These are phyloP conservation scores for Penicillium brasilianum DNA, from an alignment of 2,329 filamentous ascomycete genomes.

Conservation along the genomic window DNA sequence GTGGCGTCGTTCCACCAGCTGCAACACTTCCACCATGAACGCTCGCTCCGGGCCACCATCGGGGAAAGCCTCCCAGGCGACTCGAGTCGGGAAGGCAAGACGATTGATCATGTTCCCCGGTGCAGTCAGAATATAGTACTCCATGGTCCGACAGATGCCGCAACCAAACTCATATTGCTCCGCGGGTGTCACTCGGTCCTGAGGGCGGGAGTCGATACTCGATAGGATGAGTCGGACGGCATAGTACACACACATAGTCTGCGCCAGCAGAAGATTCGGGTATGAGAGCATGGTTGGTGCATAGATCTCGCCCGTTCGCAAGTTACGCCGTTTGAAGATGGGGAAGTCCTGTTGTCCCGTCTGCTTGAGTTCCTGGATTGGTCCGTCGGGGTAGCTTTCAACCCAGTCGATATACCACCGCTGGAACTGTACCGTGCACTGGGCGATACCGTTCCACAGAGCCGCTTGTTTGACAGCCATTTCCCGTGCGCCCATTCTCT, in stretches of 20 bases:
- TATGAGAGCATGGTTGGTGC: slow-evolving; percentile 40
- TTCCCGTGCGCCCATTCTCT: slow-evolving; percentile 37
- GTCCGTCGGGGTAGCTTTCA: slow-evolving; percentile 38
- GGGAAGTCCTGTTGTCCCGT: slow-evolving; percentile 37
- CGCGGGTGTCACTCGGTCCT: slow-evolving; percentile 34
- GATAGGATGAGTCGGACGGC: slow-evolving; percentile 41
- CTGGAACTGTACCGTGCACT: slow-evolving; percentile 38
- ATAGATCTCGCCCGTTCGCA: slow-evolving; percentile 40
- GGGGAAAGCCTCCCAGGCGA: slow-evolving; percentile 46
- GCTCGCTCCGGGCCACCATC: slow-evolving; percentile 38
- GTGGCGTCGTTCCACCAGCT: slow-evolving; percentile 43
- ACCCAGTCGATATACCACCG: slow-evolving; percentile 42
- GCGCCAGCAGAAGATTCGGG: slow-evolving; percentile 42
- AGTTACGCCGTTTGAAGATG: slow-evolving; percentile 40
- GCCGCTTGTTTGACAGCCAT: slow-evolving; percentile 38
- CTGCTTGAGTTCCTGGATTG: slow-evolving; percentile 34
- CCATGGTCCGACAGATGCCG: slow-evolving; percentile 42
- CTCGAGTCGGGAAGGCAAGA: slow-evolving; percentile 43
- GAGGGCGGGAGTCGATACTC: slow-evolving; percentile 38
- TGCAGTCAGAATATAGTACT: slow-evolving; percentile 43
- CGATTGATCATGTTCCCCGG: slow-evolving; percentile 49
- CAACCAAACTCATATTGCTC: slow-evolving; percentile 44
- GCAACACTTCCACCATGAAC: slow-evolving; percentile 41
- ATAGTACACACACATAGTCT: slow-evolving; percentile 46
- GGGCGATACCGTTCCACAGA: slow-evolving; percentile 42